Conservation (phyloP, 306 rosid genomes). For the Leucaena leucocephala region DNA sequence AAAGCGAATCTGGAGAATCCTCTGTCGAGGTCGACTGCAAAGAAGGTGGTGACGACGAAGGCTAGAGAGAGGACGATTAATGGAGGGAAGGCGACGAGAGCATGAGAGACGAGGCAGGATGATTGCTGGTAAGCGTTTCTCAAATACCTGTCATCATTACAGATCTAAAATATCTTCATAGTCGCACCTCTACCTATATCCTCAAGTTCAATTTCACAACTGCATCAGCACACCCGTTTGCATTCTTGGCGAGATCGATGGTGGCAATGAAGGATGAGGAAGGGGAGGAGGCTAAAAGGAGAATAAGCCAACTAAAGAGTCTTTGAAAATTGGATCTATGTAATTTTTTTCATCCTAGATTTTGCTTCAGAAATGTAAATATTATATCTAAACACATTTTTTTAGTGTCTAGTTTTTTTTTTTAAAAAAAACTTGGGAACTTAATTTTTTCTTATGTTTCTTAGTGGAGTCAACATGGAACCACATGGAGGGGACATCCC, state of each 20-base stretch:
- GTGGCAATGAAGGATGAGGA: no score
- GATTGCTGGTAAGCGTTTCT: conserved; percentile 69
- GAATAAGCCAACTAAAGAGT: no score
- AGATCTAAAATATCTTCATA: no score
- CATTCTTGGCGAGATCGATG: no score
- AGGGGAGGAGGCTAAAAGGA: no score
- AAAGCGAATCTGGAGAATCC: conserved; percentile 62
- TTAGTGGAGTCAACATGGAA: neutral
- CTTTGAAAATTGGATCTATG: no score
- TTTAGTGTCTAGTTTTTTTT: neutral
- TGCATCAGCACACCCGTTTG: no score
- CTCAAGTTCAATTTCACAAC: no score
- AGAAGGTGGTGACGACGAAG: conserved; percentile 67
- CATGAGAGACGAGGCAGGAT: conserved; percentile 75
- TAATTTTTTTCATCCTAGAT: neutral
- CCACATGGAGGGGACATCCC: neutral
- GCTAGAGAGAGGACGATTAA: conserved; percentile 58
- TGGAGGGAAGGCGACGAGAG: conserved; percentile 55
- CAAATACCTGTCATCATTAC: no score
- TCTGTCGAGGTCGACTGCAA: conserved; percentile 94
- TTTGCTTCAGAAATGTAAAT: neutral
- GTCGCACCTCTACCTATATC: no score
- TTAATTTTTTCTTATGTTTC: neutral
- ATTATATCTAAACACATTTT: neutral
- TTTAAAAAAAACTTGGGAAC: neutral